These are phyloP conservation scores for Colletotrichum liriopes DNA, from an alignment of 2,329 filamentous ascomycete species.

Conservation along the genomic window DNA sequence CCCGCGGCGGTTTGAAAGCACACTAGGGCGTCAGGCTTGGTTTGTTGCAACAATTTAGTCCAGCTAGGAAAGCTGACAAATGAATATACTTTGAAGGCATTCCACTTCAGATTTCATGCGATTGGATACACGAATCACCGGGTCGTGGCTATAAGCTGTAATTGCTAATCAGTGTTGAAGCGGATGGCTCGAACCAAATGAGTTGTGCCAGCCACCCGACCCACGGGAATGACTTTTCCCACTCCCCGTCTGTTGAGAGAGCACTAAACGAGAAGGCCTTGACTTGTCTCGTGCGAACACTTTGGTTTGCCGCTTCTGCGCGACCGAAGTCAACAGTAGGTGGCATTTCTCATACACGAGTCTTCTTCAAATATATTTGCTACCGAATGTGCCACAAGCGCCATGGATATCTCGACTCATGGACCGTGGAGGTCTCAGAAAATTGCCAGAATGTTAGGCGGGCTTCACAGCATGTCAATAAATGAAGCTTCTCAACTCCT, in stretches of 20 bases:
- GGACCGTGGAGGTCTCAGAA: slow-evolving; percentile 48
- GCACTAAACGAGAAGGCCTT: neutral
- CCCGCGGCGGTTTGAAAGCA: slow-evolving; percentile 29
- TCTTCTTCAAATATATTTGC: neutral
- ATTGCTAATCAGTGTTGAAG: slow-evolving; percentile 13
- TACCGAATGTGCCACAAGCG: neutral
- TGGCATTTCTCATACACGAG: neutral
- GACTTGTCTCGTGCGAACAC: neutral
- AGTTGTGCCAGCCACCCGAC: neutral
- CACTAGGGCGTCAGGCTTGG: slow-evolving; percentile 36
- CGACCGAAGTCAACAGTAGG: neutral
- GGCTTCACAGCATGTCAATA: slow-evolving; percentile 43
- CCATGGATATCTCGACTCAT: too few species aligned
- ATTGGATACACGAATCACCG: slow-evolving; percentile 1
- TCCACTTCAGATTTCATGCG: slow-evolving; percentile 16
- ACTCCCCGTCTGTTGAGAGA: too few species aligned
- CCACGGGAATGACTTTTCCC: neutral
- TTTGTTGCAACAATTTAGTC: slow-evolving; percentile 33
- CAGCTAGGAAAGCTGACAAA: slow-evolving; percentile 37
- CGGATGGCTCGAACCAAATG: neutral
- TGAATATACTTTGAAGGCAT: slow-evolving; percentile 34
- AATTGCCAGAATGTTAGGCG: slow-evolving; percentile 56
- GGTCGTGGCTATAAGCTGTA: slow-evolving; percentile 12
- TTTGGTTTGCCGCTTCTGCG: neutral
- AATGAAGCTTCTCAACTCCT: neutral